phyloP scores from a whole-genome alignment of 805 yeast species.

The Grigorovia transvaalensis region DNA sequence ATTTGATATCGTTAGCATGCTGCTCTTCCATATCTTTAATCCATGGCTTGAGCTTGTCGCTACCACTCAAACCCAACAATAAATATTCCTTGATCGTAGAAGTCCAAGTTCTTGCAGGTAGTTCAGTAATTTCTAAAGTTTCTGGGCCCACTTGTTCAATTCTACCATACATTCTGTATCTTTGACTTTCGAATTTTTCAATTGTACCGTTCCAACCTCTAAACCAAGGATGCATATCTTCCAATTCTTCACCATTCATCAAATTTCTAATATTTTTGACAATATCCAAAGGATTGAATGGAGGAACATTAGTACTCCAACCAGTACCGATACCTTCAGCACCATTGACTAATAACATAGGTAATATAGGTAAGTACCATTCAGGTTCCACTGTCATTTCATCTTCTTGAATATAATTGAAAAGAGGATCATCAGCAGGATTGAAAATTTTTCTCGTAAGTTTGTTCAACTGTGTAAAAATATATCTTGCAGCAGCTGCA shows the following conservation, averaged over 20 bases:
- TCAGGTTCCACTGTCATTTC: constrained; percentile 91
- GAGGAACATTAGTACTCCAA: constrained; percentile 91
- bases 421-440: constrained; percentile 67
- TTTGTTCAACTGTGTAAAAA: constrained; percentile 72
- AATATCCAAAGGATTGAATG: constrained; percentile 77
- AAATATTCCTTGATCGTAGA: constrained; percentile 78
- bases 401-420: constrained; percentile 79
- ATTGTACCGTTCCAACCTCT: constrained; percentile 89
- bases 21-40: constrained; percentile 92
- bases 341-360: constrained; percentile 92
- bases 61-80: constrained; percentile 61
- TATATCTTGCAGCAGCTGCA: constrained; percentile 96
- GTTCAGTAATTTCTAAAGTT: constrained; percentile 80
- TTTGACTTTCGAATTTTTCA: constrained; percentile 53
- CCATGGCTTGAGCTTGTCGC: constrained; percentile 70
- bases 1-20: constrained; percentile 72
- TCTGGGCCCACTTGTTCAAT: constrained; percentile 73
- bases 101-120: constrained; percentile 92
- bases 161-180: constrained; percentile 65
- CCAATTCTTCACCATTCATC: constrained; percentile 61
- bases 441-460: constrained; percentile 71
- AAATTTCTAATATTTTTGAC: constrained; percentile 62
- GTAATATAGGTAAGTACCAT: constrained; percentile 89
- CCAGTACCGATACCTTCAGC: constrained; percentile 98
- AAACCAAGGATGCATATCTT: constrained; percentile 83